These are phyloP conservation scores for Alternaria alternata DNA, from an alignment of 2,329 filamentous ascomycete genomes.

Conservation along the genomic window DNA sequence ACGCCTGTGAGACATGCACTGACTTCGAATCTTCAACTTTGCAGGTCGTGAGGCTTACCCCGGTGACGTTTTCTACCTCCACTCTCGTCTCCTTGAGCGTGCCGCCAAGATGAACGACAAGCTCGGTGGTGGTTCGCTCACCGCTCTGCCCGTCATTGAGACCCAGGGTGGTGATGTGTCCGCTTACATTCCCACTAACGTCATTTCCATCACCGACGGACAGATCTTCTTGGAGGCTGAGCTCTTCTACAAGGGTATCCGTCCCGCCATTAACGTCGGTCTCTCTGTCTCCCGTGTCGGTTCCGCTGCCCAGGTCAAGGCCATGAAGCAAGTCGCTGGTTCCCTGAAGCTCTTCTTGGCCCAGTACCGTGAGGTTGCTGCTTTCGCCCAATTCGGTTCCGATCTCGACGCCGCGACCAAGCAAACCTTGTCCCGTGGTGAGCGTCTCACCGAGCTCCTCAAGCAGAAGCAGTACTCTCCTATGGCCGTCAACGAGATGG, in stretches of 20 bases:
- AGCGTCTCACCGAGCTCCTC: constrained; percentile 97
- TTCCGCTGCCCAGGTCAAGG: constrained; percentile 99
- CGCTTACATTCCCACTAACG: constrained; percentile 99
- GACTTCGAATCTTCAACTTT: not conserved
- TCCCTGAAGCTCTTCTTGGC: constrained; percentile 99
- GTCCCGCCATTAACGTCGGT: constrained; percentile 99
- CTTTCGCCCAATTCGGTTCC: constrained; percentile 99
- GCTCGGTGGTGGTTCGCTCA: constrained; percentile 94
- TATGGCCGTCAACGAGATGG: constrained; percentile 99
- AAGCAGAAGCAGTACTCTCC: constrained; percentile 99
- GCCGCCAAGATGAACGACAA: constrained; percentile 98
- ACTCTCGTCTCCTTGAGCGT: constrained; percentile 93
- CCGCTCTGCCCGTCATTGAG: constrained; percentile 92
- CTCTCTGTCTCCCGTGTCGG: constrained; percentile 99
- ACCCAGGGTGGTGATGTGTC: constrained; percentile 99
- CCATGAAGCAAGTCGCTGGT: constrained; percentile 99
- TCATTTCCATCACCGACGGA: constrained; percentile 93
- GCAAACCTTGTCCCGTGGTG: constrained; percentile 97
- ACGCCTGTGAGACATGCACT: not conserved
- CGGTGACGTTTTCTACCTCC: constrained; percentile 68
- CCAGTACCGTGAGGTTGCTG: constrained; percentile 99
- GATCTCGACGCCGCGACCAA: constrained; percentile 98
- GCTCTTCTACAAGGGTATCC: constrained; percentile 99
- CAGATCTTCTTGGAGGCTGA: constrained; percentile 99
- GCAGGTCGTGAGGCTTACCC: constrained; percentile 94